phyloP scores from a whole-genome alignment of 495 filamentous ascomycete species.

The Geopyxis carbonaria region DNA sequence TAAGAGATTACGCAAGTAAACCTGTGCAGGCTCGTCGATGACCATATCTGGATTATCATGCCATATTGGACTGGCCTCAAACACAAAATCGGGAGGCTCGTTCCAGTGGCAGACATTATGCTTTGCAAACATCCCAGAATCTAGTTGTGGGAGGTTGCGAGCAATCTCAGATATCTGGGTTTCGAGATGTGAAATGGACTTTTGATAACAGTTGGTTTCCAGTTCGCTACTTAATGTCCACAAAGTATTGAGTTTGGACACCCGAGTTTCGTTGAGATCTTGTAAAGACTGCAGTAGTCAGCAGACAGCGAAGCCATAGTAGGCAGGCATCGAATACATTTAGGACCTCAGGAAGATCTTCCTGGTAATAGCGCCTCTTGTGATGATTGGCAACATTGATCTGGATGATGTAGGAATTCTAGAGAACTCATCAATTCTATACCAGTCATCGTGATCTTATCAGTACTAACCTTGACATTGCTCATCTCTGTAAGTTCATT shows the following conservation, averaged over 20 bases:
- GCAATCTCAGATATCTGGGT: slow-evolving; percentile 65
- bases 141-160: slow-evolving; percentile 70
- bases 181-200: slow-evolving; percentile 50
- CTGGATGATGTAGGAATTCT: slow-evolving; percentile 87
- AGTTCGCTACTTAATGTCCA: slow-evolving; percentile 67
- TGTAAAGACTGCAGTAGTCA: slow-evolving; percentile 44
- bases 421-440: slow-evolving; percentile 14
- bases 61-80: slow-evolving; percentile 95
- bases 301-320: slow-evolving; percentile 1
- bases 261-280: slow-evolving; percentile 78
- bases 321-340: slow-evolving; percentile 40
- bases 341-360: slow-evolving; percentile 85
- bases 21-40: slow-evolving; percentile 65
- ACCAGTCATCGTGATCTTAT: neutral
- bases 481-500: slow-evolving; percentile 86
- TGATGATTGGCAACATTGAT: slow-evolving; percentile 94
- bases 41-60: slow-evolving; percentile 78
- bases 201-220: slow-evolving; percentile 54
- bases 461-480: slow-evolving; percentile 54
- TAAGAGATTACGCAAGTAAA: slow-evolving; percentile 80
- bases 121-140: slow-evolving; percentile 91
- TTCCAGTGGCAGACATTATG: slow-evolving; percentile 71
- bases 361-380: slow-evolving; percentile 90
- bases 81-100: slow-evolving; percentile 66
- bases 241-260: slow-evolving; percentile 60